These are phyloP conservation scores for Cytidiella melzeri DNA, from an alignment of 768 basidiomycete species.

Conservation along the genomic window DNA sequence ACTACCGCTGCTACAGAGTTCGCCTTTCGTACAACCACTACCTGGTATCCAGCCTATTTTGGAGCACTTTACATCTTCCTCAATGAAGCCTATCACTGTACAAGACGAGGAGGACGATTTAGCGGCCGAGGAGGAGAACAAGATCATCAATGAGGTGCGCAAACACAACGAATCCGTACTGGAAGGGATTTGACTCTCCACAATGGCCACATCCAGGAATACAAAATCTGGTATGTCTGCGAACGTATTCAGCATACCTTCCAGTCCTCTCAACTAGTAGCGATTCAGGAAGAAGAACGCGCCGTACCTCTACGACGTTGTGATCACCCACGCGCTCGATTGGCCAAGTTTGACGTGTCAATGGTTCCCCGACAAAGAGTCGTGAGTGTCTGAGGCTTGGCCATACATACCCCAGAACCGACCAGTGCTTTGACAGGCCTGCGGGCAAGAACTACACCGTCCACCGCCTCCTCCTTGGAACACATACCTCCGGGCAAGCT, in stretches of 20 bases:
- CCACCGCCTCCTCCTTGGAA: constrained; percentile 92
- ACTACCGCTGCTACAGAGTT: no score
- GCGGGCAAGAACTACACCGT: constrained; percentile 90
- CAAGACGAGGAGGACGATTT: constrained; percentile 79
- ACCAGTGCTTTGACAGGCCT: no score
- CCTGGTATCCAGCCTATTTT: neutral
- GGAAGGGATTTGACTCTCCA: neutral
- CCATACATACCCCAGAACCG: neutral
- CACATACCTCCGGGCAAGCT: constrained; percentile 92
- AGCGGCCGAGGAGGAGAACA: constrained; percentile 82
- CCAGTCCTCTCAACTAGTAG: neutral
- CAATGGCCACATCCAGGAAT: constrained; percentile 45
- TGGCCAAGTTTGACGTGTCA: constrained; percentile 98
- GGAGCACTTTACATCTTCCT: neutral
- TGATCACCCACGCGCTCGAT: constrained; percentile 95
- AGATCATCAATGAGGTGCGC: constrained; percentile 76
- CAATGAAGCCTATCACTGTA: constrained; percentile 42
- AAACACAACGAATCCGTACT: neutral
- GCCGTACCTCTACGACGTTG: constrained; percentile 95
- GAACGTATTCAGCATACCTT: neutral
- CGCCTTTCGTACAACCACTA: no score
- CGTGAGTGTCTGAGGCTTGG: constrained; percentile 43
- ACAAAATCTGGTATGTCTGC: constrained; percentile 67
- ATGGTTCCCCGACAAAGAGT: constrained; percentile 97
- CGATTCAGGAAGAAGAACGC: constrained; percentile 86